Conservation (phyloP, 768 basidiomycete species). For the Collybia sordida region DNA sequence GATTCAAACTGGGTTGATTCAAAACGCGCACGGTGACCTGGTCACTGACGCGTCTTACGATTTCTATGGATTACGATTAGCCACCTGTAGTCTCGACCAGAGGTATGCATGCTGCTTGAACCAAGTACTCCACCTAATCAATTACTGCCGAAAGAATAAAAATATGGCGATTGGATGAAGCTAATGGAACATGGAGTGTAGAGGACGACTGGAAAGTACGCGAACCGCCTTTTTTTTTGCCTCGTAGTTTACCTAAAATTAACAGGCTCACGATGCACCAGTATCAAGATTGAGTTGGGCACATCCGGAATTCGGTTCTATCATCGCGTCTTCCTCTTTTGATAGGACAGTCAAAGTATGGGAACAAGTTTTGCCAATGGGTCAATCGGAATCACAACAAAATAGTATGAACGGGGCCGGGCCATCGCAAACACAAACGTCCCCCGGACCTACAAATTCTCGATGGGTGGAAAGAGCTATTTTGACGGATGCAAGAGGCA, state of each 20-base stretch:
- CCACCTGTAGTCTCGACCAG: conserved; percentile 83
- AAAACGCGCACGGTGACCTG: conserved; percentile 76
- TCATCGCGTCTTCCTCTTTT: conserved; percentile 85
- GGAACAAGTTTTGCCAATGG: conserved; percentile 57
- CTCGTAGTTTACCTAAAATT: neutral
- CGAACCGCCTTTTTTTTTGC: neutral
- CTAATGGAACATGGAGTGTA: conserved; percentile 68
- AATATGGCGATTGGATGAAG: conserved; percentile 78
- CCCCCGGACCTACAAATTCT: conserved; percentile 30
- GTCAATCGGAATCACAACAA: conserved; percentile 27
- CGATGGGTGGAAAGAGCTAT: conserved; percentile 77
- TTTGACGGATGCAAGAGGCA: conserved; percentile 82
- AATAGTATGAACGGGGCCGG: conserved; percentile 19
- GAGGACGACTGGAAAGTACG: conserved; percentile 91
- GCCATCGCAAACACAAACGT: conserved; percentile 12
- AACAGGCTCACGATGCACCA: conserved; percentile 92
- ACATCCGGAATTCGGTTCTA: conserved; percentile 87
- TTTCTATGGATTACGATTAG: conserved; percentile 82
- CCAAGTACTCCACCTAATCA: neutral
- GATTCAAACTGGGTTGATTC: conserved; percentile 81
- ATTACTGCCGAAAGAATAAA: conserved; percentile 61
- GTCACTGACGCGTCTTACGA: conserved; percentile 88
- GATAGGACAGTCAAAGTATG: conserved; percentile 93
- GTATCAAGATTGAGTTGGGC: conserved; percentile 86
- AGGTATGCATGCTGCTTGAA: conserved; percentile 40